Evolutionary conservation across 768 basidiomycete genomes (phyloP).

Genomic region (Tremella mesenterica): DNA sequence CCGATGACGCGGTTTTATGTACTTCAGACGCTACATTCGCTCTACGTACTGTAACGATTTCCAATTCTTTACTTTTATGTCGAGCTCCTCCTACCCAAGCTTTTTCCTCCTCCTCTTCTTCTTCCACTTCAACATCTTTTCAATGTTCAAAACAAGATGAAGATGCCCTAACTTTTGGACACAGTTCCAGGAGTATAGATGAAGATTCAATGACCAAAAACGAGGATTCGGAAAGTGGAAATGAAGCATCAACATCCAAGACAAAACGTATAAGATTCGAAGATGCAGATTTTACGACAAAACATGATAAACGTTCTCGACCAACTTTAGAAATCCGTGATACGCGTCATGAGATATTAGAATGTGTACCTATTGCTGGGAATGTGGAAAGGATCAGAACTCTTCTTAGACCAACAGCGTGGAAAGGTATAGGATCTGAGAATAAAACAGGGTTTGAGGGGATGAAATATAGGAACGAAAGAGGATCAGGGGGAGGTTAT

Average conservation of each 20-base stretch:
- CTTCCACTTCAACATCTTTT: too few species aligned
- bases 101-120: neutral
- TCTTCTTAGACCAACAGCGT: constrained; percentile 59
- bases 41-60: constrained; percentile 75
- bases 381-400: constrained; percentile 58
- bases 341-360: constrained; percentile 72
- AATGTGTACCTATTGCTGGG: constrained; percentile 69
- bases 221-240: too few species aligned
- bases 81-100: constrained; percentile 11
- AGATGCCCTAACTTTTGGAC: neutral
- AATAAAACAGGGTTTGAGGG: neutral
- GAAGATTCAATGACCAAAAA: too few species aligned
- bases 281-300: too few species aligned
- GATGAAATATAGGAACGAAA: constrained; percentile 23
- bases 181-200: neutral
- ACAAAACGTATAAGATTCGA: too few species aligned
- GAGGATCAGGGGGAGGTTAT: constrained; percentile 28
- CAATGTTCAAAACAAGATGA: too few species aligned
- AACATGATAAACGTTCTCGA: neutral
- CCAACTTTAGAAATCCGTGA: constrained; percentile 60
- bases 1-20: constrained; percentile 85
- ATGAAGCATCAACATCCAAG: too few species aligned
- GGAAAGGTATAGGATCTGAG: constrained; percentile 52
- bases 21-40: constrained; percentile 70
- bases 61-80: constrained; percentile 75